phyloP scores from a whole-genome alignment of 768 basidiomycete genomes.

The Tricholoma furcatifolium region DNA sequence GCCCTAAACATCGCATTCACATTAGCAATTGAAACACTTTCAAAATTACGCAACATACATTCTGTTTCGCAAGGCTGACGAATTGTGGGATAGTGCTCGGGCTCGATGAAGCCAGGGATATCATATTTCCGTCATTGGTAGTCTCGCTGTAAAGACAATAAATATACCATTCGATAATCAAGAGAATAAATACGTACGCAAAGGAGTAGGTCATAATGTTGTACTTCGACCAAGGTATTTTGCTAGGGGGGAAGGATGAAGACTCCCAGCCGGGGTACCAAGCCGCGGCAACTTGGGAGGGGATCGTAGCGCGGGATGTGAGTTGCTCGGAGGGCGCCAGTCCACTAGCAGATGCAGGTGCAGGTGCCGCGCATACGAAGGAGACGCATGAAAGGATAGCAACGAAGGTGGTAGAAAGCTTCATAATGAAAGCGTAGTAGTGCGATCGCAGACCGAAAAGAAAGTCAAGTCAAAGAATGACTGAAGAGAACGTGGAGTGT shows the following conservation, averaged over 20 bases:
- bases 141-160: conserved; percentile 29
- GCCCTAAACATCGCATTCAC: conserved; percentile 29
- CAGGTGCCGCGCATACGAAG: conserved; percentile 24
- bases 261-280: conserved; percentile 59
- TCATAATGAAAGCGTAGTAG: too few species aligned
- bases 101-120: conserved; percentile 30
- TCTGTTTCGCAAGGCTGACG: conserved; percentile 43
- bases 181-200: conserved; percentile 32
- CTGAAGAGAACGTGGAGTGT: too few species aligned
- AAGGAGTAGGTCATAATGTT: conserved; percentile 47
- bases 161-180: neutral
- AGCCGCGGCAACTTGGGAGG: conserved; percentile 39
- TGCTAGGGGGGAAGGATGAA: conserved; percentile 34
- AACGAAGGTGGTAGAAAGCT: neutral
- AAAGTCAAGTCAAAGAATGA: too few species aligned
- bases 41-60: conserved; percentile 28
- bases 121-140: conserved; percentile 27
- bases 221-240: conserved; percentile 57
- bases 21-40: too few species aligned
- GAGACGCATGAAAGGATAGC: conserved; percentile 25
- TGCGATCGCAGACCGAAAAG: too few species aligned
- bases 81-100: conserved; percentile 50
- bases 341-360: conserved; percentile 26
- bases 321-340: conserved; percentile 25
- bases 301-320: neutral